These are phyloP conservation scores for Porogramme epimiltina DNA, from an alignment of 1,284 basidiomycete species.

Conservation along the genomic window DNA sequence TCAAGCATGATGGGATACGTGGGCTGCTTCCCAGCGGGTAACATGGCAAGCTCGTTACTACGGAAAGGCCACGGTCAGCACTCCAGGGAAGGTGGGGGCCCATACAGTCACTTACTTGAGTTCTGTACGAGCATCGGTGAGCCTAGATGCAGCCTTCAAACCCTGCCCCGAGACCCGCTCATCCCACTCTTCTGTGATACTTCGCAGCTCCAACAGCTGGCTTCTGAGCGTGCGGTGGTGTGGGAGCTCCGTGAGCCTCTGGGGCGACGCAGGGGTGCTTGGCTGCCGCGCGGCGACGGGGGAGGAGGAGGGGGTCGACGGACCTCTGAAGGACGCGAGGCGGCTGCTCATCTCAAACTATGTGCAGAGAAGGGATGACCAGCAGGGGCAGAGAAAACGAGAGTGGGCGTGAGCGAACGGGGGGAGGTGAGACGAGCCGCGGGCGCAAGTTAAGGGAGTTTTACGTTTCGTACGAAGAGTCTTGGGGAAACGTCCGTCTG, in stretches of 20 bases:
- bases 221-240: conserved; percentile 72
- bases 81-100: neutral
- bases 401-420: neutral
- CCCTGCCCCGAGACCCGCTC: conserved; percentile 77
- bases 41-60: conserved; percentile 64
- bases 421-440: neutral
- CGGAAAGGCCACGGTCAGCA: neutral
- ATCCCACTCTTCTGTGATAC: conserved; percentile 70
- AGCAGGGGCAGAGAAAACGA: neutral
- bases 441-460: too few species aligned
- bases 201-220: conserved; percentile 62
- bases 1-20: conserved; percentile 58
- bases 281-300: conserved; percentile 51
- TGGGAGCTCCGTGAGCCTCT: conserved; percentile 60
- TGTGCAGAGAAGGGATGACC: conserved; percentile 5
- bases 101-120: conserved; percentile 58
- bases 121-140: conserved; percentile 76
- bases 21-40: conserved; percentile 55
- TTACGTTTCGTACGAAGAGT: too few species aligned
- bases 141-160: conserved; percentile 58
- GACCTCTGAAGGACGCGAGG: conserved; percentile 74
- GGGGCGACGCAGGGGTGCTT: conserved; percentile 52
- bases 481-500: too few species aligned
- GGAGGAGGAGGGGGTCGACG: conserved; percentile 70
- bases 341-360: conserved; percentile 39